Conservation (phyloP, 257 asterid genomes). For the Penstemon barbatus region DNA sequence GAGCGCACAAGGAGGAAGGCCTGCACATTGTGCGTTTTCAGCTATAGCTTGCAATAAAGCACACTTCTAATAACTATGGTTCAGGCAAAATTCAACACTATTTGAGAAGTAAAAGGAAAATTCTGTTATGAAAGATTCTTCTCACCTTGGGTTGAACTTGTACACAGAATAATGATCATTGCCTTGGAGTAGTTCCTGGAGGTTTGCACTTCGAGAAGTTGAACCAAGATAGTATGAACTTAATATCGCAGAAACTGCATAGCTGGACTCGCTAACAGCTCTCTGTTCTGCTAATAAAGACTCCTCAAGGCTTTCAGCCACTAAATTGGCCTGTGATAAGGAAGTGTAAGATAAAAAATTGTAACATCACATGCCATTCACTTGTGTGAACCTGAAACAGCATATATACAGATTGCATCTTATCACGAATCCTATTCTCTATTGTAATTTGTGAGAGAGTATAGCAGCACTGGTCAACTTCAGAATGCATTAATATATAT, state of each 20-base stretch:
- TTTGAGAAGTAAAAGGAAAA: background rate
- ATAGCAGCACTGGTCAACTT: constrained; percentile 1
- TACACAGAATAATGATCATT: constrained; percentile 44
- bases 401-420: background rate
- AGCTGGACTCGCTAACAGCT: constrained; percentile 49
- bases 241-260: constrained; percentile 71
- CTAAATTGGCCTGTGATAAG: constrained; percentile 52
- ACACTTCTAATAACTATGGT: no score
- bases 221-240: constrained; percentile 50
- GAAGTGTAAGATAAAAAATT: constrained; percentile 20
- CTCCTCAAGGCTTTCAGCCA: constrained; percentile 59
- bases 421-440: constrained; percentile 4
- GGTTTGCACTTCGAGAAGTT: constrained; percentile 57
- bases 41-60: no score
- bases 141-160: constrained; percentile 69
- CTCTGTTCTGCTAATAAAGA: constrained; percentile 51
- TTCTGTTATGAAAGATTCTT: constrained; percentile 10
- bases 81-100: background rate
- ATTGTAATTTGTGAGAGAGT: background rate
- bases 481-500: background rate
- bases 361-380: constrained; percentile 9
- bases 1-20: no score
- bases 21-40: no score
- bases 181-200: constrained; percentile 60
- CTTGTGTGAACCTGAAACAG: background rate